Conservation (phyloP, 192 early-diverging fungal species). For the Paraglomus brasilianum region DNA sequence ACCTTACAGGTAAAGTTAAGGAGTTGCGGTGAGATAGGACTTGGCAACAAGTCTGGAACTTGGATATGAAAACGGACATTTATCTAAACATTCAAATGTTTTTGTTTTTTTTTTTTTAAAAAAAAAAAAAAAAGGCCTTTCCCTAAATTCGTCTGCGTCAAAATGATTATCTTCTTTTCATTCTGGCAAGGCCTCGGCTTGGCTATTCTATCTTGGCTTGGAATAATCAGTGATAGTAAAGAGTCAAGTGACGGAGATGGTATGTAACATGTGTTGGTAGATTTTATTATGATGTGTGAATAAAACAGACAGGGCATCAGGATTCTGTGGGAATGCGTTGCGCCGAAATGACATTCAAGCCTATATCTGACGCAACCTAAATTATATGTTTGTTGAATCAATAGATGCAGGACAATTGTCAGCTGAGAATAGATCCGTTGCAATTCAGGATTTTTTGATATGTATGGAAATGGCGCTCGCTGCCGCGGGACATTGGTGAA, state of each 20-base stretch:
- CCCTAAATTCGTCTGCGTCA: slow-evolving; percentile 93
- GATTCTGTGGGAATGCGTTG: no score
- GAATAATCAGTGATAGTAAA: slow-evolving; percentile 71
- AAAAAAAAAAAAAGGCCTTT: slow-evolving; percentile 80
- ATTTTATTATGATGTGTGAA: no score
- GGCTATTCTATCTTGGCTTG: slow-evolving; percentile 74
- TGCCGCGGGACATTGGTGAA: slow-evolving; percentile 76
- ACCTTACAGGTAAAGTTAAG: slow-evolving; percentile 68
- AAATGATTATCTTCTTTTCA: slow-evolving; percentile 91
- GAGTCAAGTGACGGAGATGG: no score
- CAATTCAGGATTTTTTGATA: slow-evolving; percentile 88
- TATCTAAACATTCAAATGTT: no score
- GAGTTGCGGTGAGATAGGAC: no score
- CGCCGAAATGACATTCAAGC: no score
- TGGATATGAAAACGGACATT: no score
- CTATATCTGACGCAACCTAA: neutral
- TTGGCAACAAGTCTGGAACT: no score
- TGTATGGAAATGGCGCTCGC: slow-evolving; percentile 88
- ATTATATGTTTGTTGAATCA: neutral
- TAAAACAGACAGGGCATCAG: no score
- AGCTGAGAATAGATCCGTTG: slow-evolving; percentile 71
- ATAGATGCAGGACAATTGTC: slow-evolving; percentile 42
- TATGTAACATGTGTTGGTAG: no score
- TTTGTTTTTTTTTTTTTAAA: no score
- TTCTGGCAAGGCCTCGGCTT: slow-evolving; percentile 91